Conservation (phyloP, 306 rosid species). For the Nissolia schottii region DNA sequence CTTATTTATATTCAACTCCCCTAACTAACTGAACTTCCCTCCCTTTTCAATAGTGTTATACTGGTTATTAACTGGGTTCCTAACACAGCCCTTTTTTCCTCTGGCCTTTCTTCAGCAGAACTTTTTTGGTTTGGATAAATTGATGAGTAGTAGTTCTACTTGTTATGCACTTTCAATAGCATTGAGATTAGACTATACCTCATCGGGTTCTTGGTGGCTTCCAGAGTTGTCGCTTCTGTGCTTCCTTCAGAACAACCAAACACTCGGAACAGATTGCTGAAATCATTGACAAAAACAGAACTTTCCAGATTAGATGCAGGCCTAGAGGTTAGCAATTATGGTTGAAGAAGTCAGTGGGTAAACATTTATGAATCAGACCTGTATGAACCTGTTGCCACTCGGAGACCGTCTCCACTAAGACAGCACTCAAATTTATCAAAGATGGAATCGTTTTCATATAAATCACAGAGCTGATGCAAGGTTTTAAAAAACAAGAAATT, state of each 20-base stretch:
- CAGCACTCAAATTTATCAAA: conserved; percentile 78
- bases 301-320: background rate
- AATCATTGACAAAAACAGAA: conserved; percentile 25
- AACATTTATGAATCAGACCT: conserved; percentile 36
- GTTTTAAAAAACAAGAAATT: background rate
- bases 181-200: conserved; percentile 36
- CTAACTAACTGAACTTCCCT: too few species aligned
- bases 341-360: background rate
- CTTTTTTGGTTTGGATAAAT: background rate
- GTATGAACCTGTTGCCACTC: conserved; percentile 69
- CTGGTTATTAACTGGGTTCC: too few species aligned
- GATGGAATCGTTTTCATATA: conserved; percentile 73
- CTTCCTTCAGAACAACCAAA: conserved; percentile 61
- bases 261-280: conserved; percentile 65
- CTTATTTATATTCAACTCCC: too few species aligned
- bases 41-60: too few species aligned
- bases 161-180: background rate
- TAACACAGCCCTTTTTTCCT: too few species aligned
- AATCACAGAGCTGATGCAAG: conserved; percentile 61
- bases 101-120: background rate
- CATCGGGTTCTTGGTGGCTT: conserved; percentile 71
- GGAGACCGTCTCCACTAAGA: conserved; percentile 64
- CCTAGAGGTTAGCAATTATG: background rate
- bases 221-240: conserved; percentile 50
- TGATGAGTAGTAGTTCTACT: background rate